Base-by-base conservation (phyloP, 2,329 filamentous ascomycete genomes). In the Colletotrichum sp. region DNA sequence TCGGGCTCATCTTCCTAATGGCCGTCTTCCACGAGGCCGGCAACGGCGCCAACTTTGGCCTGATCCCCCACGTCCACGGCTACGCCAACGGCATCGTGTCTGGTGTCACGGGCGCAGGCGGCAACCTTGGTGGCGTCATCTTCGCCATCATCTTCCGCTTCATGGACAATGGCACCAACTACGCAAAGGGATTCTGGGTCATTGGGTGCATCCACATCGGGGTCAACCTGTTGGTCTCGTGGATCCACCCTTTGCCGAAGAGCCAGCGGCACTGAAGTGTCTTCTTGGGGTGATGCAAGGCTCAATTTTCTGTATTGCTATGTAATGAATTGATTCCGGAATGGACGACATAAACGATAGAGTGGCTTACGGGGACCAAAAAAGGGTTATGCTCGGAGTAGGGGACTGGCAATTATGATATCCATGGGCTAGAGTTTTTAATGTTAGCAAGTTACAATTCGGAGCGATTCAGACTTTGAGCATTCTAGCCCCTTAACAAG, bases 131-230 rank as follows among this genome's bases (percentile, higher is more conserved):
- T 6, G 96, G 96, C 15, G 92, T 98, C 68, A 84, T 98, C 65
- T 98, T 97, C 81, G 94, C 95, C 24, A 91, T 98, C 82, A 92
- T 95, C 81, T 98, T 96, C 88, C 89, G 95, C 66, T 97, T 96
- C 85, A 87, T 88, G 84, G 85, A 85, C 71, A 88, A 91, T 65
- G 92, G 92, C 7, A 90, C 86, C 2, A 85, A 93, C 81, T 98
- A 96, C 81, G 91, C 88, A 13, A 92, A 89, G 82, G 91, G 91
- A 0, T 91, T 98, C 78, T 97, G 95, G 95, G 93, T 98, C 75
- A 95, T 96, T 81, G 96, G 96, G 5, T 87, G 93, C 52, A 92
- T 98, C 24, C 91, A 92, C 78, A 92, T 98, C 76, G 92, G 80
- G 0, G 85, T 96, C 30, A 95, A 96, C 81, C 52, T 96, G 64